Base-by-base conservation (phyloP, 2,329 filamentous ascomycete genomes). In the Ascosphaera aggregata region DNA sequence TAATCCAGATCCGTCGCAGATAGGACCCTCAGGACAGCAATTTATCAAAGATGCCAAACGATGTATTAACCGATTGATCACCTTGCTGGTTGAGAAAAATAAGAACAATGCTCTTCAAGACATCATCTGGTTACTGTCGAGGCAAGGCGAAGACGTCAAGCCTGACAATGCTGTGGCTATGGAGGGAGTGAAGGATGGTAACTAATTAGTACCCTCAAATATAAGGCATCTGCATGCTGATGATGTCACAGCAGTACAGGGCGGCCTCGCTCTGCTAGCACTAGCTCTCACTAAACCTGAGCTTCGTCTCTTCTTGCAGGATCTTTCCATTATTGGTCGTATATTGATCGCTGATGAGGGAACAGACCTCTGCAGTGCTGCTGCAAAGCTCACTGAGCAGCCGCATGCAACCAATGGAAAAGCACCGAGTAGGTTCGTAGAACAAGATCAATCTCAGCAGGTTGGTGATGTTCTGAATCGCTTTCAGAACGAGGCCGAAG, bases 281-380 rank as follows among this genome's bases (percentile, higher is more conserved):
- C 13, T 32, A n/a, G 30, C 15, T 32, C 62, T 95, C 34, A 82
- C 80, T 11, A 95, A 95, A 52, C 74, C 78, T 0, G 84, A 94
- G 49, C 94, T 95, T 54, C 75, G 85, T 31, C 65, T 85, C 4
- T 84, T 95, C 48, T 62, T 94, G 35, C 71, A 76, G 9, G 86
- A 95, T 49, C 58, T 93, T 32, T 73, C 74, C 36, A 74, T 75
- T 0, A 69, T 94, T 36, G 79, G 76, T 9, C 73, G 79, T 34
- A 78, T 93, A 51, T 76, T 95, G 1, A 84, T 94, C 52, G 74
- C 73, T 39, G 85, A 94, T 48, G 84, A 84, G 2, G 81, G 84
- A 0, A 76, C 81, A 43, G 76, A 79, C 0, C 54, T 93, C 4
- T 80, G 84, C 0, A 66, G 74, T 13, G 78, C 76, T 1, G 82